Base-by-base conservation (phyloP, 2,329 filamentous ascomycete genomes). In the Pestalotiopsis sp. region DNA sequence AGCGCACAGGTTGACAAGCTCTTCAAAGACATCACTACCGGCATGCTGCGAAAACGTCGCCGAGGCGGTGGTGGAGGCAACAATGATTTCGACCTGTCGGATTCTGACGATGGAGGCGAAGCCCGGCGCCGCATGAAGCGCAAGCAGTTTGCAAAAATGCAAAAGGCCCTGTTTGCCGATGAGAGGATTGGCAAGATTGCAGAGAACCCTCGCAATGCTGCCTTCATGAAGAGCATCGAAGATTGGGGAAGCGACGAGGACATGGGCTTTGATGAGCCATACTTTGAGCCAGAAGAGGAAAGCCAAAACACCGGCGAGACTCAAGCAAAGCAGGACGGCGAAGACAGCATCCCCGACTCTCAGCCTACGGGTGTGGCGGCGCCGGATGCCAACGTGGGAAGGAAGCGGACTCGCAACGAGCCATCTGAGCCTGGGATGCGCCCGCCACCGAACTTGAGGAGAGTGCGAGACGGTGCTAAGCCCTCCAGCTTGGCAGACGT, bases 121-220 rank as follows among this genome's bases (percentile, higher is more conserved):
- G 89, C 92, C 38, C 88, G 90, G 59, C 90, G 92, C 60, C 90
- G 93, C 64, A 90, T 92, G 84, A 97, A 97, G 84, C 91, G 94
- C 65, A 88, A 91, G 52, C 93, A 98, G 76, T 97, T 97, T 79
- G 92, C 92, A 45, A 93, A 93, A 81, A 97, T 97, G 92, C 92
- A 94, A 68, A 94, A 94, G 78, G 93, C 95, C 6, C 86, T 99
- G 9, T 88, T 97, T 61, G 87, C 93, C 27, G 95, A 98, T 75
- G 95, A 97, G 79, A 93, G 94, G 49, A 90, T 99, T 74, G 93
- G 92, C 77, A 95, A 95, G 79, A 93, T 98, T 71, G 94, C 93
- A 41, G 90, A 94, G 77, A 94, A 97, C 74, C 93, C 93, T 2
- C 95, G 95, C 77, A 95, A 94, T 77, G 88, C 92, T 70, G 96